Evolutionary conservation across 768 basidiomycete genomes (phyloP), one percentile per base, ranked within the genome.

Genomic region (Pisolithus marmoratus): DNA sequence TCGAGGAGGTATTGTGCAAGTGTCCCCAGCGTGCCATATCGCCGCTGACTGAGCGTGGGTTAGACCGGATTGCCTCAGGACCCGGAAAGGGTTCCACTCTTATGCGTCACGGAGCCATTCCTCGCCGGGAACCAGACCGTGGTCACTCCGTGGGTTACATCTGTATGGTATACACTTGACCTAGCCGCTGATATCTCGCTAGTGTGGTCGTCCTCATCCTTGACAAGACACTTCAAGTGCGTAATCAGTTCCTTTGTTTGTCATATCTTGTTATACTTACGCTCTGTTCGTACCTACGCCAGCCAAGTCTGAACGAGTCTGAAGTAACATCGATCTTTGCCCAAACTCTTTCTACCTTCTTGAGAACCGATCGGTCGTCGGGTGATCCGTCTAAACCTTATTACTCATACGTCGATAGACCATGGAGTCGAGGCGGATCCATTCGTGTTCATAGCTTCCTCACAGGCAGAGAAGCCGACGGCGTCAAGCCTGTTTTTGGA

Each of bases 401-500:
- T 61, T 82, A 92, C 63, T 80, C 83, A 0, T 82, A 73, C 46
- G 69, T 59, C 23, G 91, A 93, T 59, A 60, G 75, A 27, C 62
- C 68, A 12, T 78, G 74, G 64, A 64, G 67, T n/a, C 72, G 73
- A 20, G 69, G 72, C 8, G 66, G 63, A 7, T 50, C 59, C 2
- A 14, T 63, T 17, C 80, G 90, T 22, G 74, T 82, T 56, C 92
- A 94, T 67, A 72, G 76, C 17, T 95, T 95, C 72, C 73, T 93
- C 47, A 95, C 92, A 1, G 93, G 93, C 0, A 73, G 91, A 38
- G 92, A 95, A 63, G 82, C 78, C 2, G 83, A 84, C 14, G 91
- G 92, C 0, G 79, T 90, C 14, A 94, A 91, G 60, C 92, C 92
- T n/a, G 81, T 94, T 0, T 90, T 83, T 58, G 92, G 92, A 8